phyloP scores from a whole-genome alignment of 805 yeast species.

The Wickerhamomyces strasburgensis region DNA sequence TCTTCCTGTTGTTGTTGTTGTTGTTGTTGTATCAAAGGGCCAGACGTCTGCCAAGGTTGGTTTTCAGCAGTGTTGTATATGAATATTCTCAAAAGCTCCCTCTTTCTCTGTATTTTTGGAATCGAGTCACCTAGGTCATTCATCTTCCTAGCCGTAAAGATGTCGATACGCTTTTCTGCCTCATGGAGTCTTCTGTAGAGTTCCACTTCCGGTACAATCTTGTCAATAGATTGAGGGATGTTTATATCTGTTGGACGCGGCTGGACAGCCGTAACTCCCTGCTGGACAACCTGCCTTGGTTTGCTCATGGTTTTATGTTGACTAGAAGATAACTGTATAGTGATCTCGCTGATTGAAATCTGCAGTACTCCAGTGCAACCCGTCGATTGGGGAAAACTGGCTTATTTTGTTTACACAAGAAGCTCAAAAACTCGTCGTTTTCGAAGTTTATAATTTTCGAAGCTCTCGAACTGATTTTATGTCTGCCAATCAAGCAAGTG shows the following conservation, averaged over 20 bases:
- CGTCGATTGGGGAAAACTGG: no score
- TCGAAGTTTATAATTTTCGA: no score
- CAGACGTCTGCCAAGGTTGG: slow-evolving; percentile 65
- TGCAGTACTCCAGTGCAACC: no score
- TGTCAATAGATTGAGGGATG: slow-evolving; percentile 41
- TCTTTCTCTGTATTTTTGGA: slow-evolving; percentile 38
- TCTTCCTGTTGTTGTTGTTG: slow-evolving; percentile 37
- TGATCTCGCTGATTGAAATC: no score
- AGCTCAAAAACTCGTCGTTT: no score
- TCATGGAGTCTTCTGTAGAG: slow-evolving; percentile 66
- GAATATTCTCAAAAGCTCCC: slow-evolving; percentile 69
- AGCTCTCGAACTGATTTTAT: no score
- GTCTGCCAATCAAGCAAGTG: no score
- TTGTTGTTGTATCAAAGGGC: slow-evolving; percentile 53
- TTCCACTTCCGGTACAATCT: slow-evolving; percentile 62
- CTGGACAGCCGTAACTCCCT: slow-evolving; percentile 18
- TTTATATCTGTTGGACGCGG: slow-evolving; percentile 49
- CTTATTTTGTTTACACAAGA: no score
- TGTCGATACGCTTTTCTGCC: slow-evolving; percentile 79
- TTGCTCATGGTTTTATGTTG: not conserved
- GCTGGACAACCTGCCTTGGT: slow-evolving; percentile 19
- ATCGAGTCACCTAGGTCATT: slow-evolving; percentile 76
- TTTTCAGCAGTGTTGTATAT: slow-evolving; percentile 77
- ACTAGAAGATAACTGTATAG: no score
- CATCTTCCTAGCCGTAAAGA: slow-evolving; percentile 75